phyloP scores from a whole-genome alignment of 2,329 filamentous ascomycete species.

The Cladophialophora psammophila region DNA sequence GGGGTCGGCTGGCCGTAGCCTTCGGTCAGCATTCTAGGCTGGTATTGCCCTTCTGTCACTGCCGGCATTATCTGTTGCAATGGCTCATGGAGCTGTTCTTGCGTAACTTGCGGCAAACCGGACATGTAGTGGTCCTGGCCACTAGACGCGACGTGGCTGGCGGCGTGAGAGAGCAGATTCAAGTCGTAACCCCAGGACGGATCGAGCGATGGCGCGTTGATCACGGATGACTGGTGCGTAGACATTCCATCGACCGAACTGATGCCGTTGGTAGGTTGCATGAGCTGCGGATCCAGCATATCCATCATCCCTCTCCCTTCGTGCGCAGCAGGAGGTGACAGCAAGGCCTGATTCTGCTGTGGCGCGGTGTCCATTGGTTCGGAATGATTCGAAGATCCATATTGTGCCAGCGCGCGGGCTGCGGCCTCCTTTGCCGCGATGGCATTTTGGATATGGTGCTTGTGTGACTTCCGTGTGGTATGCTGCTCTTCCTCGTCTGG shows the following conservation, averaged over 20 bases:
- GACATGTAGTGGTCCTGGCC: slow-evolving; percentile 46
- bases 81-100: slow-evolving; percentile 39
- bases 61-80: slow-evolving; percentile 37
- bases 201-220: slow-evolving; percentile 56
- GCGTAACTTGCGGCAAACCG: slow-evolving; percentile 35
- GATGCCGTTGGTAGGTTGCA: slow-evolving; percentile 48
- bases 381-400: slow-evolving; percentile 24
- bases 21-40: slow-evolving; percentile 39
- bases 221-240: slow-evolving; percentile 48
- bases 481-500: slow-evolving; percentile 49
- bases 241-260: slow-evolving; percentile 46
- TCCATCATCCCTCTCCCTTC: slow-evolving; percentile 54
- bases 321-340: slow-evolving; percentile 48
- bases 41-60: slow-evolving; percentile 38
- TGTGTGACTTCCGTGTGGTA: slow-evolving; percentile 40
- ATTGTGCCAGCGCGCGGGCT: slow-evolving; percentile 23
- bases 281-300: slow-evolving; percentile 53
- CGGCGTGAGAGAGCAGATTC: slow-evolving; percentile 57
- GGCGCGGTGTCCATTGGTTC: slow-evolving; percentile 40
- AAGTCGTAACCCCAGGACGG: slow-evolving; percentile 60
- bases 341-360: slow-evolving; percentile 44
- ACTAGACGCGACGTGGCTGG: slow-evolving; percentile 58
- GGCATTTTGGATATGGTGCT: slow-evolving; percentile 37
- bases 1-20: slow-evolving; percentile 40
- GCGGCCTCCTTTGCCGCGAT: slow-evolving; percentile 31